A percentile compares a stretch with the other conserved stretches of the same genome.
These are phyloP conservation scores for Dacryopinax primogenitus DNA, from an alignment of 768 basidiomycete genomes.

Conservation along the genomic window DNA sequence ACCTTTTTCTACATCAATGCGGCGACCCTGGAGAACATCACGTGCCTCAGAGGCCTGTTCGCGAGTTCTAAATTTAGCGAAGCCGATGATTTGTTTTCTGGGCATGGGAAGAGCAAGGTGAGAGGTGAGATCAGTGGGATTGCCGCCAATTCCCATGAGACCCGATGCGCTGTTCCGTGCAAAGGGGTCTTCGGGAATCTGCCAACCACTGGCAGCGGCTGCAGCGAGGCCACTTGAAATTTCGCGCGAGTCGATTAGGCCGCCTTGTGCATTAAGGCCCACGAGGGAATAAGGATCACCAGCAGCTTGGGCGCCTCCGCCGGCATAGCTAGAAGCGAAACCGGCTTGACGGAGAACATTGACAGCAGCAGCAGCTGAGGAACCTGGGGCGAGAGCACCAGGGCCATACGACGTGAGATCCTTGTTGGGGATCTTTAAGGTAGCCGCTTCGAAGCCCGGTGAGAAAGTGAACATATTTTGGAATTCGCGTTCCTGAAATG, in stretches of 20 bases:
- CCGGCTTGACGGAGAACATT: slow-evolving; percentile 27
- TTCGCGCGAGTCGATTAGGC: neutral
- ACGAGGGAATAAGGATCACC: neutral
- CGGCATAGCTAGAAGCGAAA: slow-evolving; percentile 16
- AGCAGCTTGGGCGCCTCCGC: neutral
- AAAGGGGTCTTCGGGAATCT: slow-evolving; percentile 8
- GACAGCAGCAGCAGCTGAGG: slow-evolving; percentile 21
- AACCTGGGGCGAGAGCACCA: slow-evolving; percentile 28
- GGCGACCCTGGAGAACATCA: slow-evolving; percentile 74
- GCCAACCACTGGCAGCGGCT: slow-evolving; percentile 2
- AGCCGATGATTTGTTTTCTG: slow-evolving; percentile 94
- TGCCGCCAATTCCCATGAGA: slow-evolving; percentile 15
- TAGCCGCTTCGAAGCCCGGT: slow-evolving; percentile 90
- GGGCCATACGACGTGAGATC: slow-evolving; percentile 64
- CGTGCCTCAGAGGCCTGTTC: slow-evolving; percentile 77
- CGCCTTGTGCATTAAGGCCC: slow-evolving; percentile 1
- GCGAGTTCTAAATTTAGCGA: slow-evolving; percentile 85
- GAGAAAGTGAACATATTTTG: slow-evolving; percentile 99
- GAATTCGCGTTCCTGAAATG: slow-evolving; percentile 84
- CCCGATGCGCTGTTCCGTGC: slow-evolving; percentile 7
- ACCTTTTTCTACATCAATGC: slow-evolving; percentile 87
- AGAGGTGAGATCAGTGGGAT: slow-evolving; percentile 18
- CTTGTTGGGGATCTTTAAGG: slow-evolving; percentile 92
- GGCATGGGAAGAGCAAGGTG: slow-evolving; percentile 34
- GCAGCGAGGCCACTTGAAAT: slow-evolving; percentile 2